Evolutionary conservation across 192 early-diverging fungal species (phyloP), one percentile per base, ranked within the genome.

Genomic region (Coemansia sp.): DNA sequence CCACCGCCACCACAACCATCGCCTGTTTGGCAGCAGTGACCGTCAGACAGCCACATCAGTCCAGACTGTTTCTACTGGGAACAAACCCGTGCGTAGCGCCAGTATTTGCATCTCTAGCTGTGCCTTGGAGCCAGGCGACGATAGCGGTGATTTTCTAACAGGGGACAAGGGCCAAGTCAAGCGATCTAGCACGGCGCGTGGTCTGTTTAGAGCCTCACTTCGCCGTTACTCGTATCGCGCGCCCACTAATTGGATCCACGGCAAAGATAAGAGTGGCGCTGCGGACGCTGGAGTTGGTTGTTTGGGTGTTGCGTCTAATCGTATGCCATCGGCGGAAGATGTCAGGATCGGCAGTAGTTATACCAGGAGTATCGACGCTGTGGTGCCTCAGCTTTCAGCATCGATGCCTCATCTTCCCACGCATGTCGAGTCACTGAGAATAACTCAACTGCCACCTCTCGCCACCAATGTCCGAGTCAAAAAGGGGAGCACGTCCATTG

Each of bases 371-470:
- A 41, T 62, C 20, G 61, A 62, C n/a, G 46, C 68, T n/a, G 44
- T 33, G 40, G 44, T 40, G 34, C 10, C 34, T 52, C 61, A 62
- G 58, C 71, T 62, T 24, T 74, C 72, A 34, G 61, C 46, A 13
- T 74, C 72, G 5, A 74, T 74, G 72, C 72, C 72, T 4, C 44
- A 74, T 27, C 66, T 74, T 49, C 52, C 62, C 16, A 47, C 64
- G 3, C 43, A n/a, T 13, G 44, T 31, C 13, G 64, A 65, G 43
- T 27, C 44, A 24, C 13, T 65, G 20, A 43, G 44, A 27, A 12
- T 43, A 41, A 18, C 64, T 18, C 40, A 22, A 38, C 62, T 40
- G 38, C 62, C 20, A 33, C 62, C 15, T 18, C 6, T 40, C 20
- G 22, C 62, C 34, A 22, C n/a, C 61, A 39, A 34, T 34, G 33